These are phyloP conservation scores for Chrysochromulina tobinii DNA, from an alignment of 78 protist genomes.

Conservation along the genomic window DNA sequence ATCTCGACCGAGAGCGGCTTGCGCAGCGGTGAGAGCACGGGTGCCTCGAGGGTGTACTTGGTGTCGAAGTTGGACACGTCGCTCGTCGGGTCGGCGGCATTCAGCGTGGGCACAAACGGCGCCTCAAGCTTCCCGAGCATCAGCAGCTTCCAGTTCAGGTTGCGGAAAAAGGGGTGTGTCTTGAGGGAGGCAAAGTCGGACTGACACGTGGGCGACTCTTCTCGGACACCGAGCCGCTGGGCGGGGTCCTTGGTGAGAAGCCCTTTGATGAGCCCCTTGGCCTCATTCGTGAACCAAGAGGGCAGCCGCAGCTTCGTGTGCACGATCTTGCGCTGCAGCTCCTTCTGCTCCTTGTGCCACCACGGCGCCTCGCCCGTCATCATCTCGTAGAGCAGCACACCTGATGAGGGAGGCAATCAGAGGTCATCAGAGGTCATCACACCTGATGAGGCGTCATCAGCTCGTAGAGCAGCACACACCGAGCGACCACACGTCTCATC, in stretches of 20 bases:
- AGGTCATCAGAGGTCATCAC: too few relatives aligned
- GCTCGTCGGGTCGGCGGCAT: neutral
- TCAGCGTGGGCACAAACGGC: neutral
- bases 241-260: too few relatives aligned
- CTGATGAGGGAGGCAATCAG: too few relatives aligned
- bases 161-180: neutral
- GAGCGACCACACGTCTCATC: too few relatives aligned
- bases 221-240: too few relatives aligned
- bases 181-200: too few relatives aligned
- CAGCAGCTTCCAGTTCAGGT: neutral
- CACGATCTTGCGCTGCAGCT: neutral
- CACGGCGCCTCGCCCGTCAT: conserved; percentile 3
- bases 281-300: neutral
- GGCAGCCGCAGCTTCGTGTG: neutral
- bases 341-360: neutral
- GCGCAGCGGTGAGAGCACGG: neutral
- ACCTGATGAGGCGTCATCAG: too few relatives aligned
- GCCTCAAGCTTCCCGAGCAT: neutral
- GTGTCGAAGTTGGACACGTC: neutral
- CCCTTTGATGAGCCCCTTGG: too few relatives aligned
- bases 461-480: too few relatives aligned
- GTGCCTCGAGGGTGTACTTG: neutral
- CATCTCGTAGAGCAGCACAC: neutral
- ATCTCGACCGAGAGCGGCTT: neutral
- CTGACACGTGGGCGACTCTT: too few relatives aligned